Base-by-base conservation (phyloP, 805 yeast species). In the Lipomyces mesembrius region DNA sequence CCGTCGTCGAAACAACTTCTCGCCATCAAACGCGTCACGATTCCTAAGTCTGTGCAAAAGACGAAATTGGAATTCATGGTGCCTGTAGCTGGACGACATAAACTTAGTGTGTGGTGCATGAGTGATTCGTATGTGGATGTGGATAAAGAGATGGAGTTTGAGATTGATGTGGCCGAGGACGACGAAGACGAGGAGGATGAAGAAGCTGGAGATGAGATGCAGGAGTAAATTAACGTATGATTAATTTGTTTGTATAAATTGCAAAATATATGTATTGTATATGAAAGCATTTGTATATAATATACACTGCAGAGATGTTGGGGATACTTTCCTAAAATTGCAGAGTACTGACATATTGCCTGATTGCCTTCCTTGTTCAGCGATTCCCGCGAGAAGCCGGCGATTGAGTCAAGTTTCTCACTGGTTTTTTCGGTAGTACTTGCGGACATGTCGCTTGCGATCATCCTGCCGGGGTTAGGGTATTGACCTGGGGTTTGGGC, bases 41-140 rank as follows among this genome's bases (percentile, higher is more conserved):
- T 91, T 2, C 75, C 80, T 9, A 82, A 84, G 67, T 87, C 87
- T 67, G 75, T 77, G 0, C 90, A 88, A 74, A 74, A 77, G 2
- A 81, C 88, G 17, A 79, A 79, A 6, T 69, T 94, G 56, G 84
- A 83, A 34, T 85, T 90, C 67, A 79, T 85, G 0, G 73, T 91
- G 9, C 87, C 91, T 0, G 81, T 78, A 2, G 76, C 84, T 2
- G 97, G 97, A 0, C 75, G 80, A 4, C 90, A 88, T 63, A 75
- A 82, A 20, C 77, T 93, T 32, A 84, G 87, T 0, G 79, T 92
- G 0, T 93, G 96, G 96, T 87, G 94, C 74, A 85, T 93, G 75
- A 90, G 97, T 78, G 98, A 93, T 74, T 88, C 96, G 0, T 94
- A 93, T 73, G 74, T 91, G n/a, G 98, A 93, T 75, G 96, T 92